Evolutionary conservation across 1,139 yeast species (phyloP).

Genomic region (Blastobotrys raffinosifermentans): DNA sequence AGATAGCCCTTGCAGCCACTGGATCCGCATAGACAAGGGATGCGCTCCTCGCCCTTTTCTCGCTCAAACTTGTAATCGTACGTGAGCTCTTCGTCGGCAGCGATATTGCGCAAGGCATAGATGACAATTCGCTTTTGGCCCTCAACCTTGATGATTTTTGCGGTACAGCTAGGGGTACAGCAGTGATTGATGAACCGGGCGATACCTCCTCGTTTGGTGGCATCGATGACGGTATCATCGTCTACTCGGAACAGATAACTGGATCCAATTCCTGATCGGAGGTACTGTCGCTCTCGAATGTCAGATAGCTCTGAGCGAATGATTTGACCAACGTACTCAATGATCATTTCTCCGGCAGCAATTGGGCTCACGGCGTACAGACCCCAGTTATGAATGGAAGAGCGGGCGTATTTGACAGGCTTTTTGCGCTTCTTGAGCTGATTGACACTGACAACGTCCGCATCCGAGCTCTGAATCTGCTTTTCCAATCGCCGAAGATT

Average conservation of each 20-base stretch:
- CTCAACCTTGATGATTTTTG: conserved; percentile 91
- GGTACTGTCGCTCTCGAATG: conserved; percentile 77
- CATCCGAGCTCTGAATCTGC: conserved; percentile 79
- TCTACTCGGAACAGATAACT: conserved; percentile 89
- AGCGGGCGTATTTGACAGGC: conserved; percentile 91
- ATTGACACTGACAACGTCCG: conserved; percentile 71
- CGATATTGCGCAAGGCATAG: conserved; percentile 85
- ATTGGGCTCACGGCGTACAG: conserved; percentile 91
- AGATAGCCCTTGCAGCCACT: conserved; percentile 89
- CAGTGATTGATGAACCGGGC: conserved; percentile 92
- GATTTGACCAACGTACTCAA: conserved; percentile 97
- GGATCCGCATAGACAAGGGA: conserved; percentile 92
- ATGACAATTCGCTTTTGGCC: conserved; percentile 93
- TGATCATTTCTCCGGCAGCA: conserved; percentile 92
- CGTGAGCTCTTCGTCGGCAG: conserved; percentile 79
- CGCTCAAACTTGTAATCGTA: conserved; percentile 94
- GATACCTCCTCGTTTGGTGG: conserved; percentile 94
- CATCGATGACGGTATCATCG: conserved; percentile 92
- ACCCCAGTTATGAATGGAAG: conserved; percentile 98
- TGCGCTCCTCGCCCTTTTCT: conserved; percentile 86
- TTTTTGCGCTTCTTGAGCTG: conserved; percentile 82
- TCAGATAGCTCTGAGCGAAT: conserved; percentile 94
- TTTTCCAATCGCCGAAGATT: conserved; percentile 87
- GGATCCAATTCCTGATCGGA: conserved; percentile 91
- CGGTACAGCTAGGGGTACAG: conserved; percentile 96